Conservation (phyloP, 805 yeast genomes). For the Metschnikowia picachoensis region DNA sequence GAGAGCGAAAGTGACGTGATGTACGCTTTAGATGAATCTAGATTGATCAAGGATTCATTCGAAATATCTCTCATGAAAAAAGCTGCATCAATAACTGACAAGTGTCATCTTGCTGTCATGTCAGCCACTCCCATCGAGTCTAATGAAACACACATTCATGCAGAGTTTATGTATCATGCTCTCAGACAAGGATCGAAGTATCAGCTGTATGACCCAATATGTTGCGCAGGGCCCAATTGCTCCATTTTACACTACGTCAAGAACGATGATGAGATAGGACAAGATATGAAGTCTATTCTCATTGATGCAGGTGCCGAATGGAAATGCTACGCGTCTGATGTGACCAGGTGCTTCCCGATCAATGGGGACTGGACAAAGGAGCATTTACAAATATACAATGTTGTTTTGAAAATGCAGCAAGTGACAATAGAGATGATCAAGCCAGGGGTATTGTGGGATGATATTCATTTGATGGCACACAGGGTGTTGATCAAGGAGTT, state of each 20-base stretch:
- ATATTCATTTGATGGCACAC: conserved; percentile 77
- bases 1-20: conserved; percentile 46
- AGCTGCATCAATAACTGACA: conserved; percentile 83
- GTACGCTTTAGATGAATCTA: conserved; percentile 80
- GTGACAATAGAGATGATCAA: conserved; percentile 66
- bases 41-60: conserved; percentile 78
- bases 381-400: conserved; percentile 74
- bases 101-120: conserved; percentile 89
- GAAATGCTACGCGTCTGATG: conserved; percentile 89
- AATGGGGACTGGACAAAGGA: conserved; percentile 87
- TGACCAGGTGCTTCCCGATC: conserved; percentile 92
- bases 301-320: conserved; percentile 98
- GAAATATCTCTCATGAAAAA: conserved; percentile 74
- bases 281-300: conserved; percentile 61
- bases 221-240: conserved; percentile 90
- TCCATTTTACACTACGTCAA: conserved; percentile 87
- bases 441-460: conserved; percentile 87
- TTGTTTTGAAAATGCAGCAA: conserved; percentile 79
- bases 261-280: conserved; percentile 58
- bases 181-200: conserved; percentile 89
- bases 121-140: conserved; percentile 83
- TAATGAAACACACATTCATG: conserved; percentile 90
- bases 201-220: conserved; percentile 91
- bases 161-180: conserved; percentile 91
- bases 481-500: conserved; percentile 68